Percentiles rank a stretch among this genome's conserved stretches.
Conservation (phyloP, 768 basidiomycete genomes). For the Pseudohyphozyma bogoriensis region DNA sequence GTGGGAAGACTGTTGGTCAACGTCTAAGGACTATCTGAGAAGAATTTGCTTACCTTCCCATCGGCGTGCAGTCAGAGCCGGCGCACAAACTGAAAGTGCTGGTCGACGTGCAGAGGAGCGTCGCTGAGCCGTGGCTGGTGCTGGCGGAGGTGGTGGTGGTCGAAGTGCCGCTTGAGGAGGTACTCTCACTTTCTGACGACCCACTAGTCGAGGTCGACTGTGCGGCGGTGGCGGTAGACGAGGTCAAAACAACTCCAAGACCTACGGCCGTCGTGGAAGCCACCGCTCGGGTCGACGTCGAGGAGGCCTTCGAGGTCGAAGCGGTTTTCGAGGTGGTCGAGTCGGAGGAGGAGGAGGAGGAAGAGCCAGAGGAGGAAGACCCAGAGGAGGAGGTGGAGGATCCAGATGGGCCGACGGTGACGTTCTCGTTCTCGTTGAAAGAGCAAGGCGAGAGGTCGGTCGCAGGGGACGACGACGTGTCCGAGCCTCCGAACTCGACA, state of each 20-base stretch:
- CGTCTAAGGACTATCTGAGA: too few species aligned
- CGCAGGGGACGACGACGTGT: background rate
- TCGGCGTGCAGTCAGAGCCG: conserved; percentile 2
- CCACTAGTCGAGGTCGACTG: background rate
- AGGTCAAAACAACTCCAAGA: too few species aligned
- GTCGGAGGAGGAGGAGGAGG: background rate
- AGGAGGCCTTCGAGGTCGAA: too few species aligned
- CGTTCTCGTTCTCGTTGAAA: conserved; percentile 4
- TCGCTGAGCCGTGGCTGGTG: background rate
- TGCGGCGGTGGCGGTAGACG: background rate
- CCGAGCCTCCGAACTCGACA: conserved; percentile 5
- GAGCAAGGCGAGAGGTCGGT: conserved; percentile 7
- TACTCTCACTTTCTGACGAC: background rate
- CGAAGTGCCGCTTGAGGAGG: background rate
- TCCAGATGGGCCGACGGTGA: conserved; percentile 16
- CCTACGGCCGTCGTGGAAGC: too few species aligned
- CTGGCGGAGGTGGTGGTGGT: background rate
- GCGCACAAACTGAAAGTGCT: conserved; percentile 11
- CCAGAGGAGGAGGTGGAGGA: background rate
- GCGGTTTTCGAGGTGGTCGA: background rate
- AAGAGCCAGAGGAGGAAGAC: background rate
- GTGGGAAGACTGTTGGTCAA: too few species aligned
- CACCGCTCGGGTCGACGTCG: too few species aligned
- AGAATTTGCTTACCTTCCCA: too few species aligned
- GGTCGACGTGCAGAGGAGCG: background rate